phyloP scores from a whole-genome alignment of 345 rosid genomes.

The Arabidopsis suecica region DNA sequence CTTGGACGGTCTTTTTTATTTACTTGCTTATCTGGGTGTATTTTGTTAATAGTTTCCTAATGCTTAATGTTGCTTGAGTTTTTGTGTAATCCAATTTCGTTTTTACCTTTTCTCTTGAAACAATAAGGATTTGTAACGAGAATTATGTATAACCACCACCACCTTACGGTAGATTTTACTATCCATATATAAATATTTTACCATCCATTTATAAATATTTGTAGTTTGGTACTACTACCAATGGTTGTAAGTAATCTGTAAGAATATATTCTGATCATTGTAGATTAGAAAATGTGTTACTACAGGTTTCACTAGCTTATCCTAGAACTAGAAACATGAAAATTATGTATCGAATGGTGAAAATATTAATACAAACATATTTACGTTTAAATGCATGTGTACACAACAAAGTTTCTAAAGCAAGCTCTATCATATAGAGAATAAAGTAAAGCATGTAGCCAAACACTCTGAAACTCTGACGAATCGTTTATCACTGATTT shows the following conservation, averaged over 20 bases:
- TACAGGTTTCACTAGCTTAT: no score
- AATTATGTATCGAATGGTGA: no score
- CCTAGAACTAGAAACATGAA: no score
- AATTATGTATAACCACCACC: background rate
- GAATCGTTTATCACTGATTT: background rate
- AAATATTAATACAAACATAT: no score
- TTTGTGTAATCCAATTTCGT: conserved; percentile 14
- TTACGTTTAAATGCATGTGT: no score
- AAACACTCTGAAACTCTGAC: background rate
- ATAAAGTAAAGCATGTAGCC: background rate
- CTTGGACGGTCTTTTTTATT: background rate
- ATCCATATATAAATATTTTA: background rate
- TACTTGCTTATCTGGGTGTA: background rate
- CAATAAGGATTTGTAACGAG: background rate
- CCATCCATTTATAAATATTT: background rate
- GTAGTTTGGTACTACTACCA: no score
- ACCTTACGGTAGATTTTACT: background rate
- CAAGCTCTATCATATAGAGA: background rate
- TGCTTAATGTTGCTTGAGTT: conserved; percentile 23
- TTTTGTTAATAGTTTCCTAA: conserved; percentile 14
- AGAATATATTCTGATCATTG: no score
- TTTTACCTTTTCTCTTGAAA: background rate
- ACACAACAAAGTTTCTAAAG: no score
- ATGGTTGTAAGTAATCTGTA: no score
- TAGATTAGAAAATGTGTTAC: no score